phyloP scores from a whole-genome alignment of 2,329 filamentous ascomycete species.

The Teratosphaeria destructans region DNA sequence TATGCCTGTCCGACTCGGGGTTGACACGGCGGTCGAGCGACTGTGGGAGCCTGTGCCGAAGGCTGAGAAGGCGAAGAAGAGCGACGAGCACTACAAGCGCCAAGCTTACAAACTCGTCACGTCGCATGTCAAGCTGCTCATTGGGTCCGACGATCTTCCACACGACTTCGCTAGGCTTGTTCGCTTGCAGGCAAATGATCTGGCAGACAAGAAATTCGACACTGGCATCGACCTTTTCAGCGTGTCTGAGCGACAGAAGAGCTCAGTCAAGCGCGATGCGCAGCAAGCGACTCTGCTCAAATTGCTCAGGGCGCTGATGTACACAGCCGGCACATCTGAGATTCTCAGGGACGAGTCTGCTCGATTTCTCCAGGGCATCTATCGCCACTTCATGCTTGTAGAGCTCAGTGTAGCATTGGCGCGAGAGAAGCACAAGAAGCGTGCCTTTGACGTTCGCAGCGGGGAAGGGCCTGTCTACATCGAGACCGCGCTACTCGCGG shows the following conservation, averaged over 20 bases:
- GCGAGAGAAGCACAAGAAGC: constrained; percentile 63
- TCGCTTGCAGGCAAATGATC: constrained; percentile 79
- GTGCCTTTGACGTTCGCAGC: constrained; percentile 71
- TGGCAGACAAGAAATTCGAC: constrained; percentile 62
- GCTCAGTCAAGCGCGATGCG: constrained; percentile 73
- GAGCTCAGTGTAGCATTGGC: constrained; percentile 81
- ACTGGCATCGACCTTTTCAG: constrained; percentile 61
- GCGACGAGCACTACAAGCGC: constrained; percentile 82
- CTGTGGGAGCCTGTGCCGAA: constrained; percentile 66
- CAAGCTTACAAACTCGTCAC: constrained; percentile 83
- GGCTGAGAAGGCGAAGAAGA: constrained; percentile 47
- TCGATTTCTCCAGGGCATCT: constrained; percentile 66
- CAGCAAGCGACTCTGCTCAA: constrained; percentile 78
- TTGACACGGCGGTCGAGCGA: constrained; percentile 82
- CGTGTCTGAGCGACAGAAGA: constrained; percentile 67
- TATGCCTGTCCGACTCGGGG: constrained; percentile 75
- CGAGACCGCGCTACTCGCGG: constrained; percentile 75
- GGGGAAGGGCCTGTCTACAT: constrained; percentile 82
- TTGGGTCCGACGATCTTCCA: constrained; percentile 77
- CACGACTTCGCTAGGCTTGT: constrained; percentile 81
- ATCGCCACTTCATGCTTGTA: constrained; percentile 79
- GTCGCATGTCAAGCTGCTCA: constrained; percentile 78
- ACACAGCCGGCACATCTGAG: constrained; percentile 63
- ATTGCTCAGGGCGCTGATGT: constrained; percentile 79
- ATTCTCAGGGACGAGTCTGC: constrained; percentile 70